Evolutionary conservation across 352 stramenopile species (phyloP).

Genomic region (Phytophthora pistaciae): DNA sequence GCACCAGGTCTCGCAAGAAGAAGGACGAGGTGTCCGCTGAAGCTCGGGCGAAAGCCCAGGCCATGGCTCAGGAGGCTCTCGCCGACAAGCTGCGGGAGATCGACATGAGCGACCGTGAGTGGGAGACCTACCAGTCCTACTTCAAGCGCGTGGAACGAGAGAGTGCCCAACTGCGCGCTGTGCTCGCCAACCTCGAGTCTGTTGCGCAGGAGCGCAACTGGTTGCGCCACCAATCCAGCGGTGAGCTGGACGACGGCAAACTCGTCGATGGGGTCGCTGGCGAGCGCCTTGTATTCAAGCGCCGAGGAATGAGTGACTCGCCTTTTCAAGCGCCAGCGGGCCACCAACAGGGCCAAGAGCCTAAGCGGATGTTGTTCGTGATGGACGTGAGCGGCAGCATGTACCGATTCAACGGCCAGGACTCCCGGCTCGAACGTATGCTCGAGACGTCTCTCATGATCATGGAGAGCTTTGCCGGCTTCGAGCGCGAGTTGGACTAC

Average conservation of each 20-base stretch:
- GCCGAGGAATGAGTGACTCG: slow-evolving; percentile 81
- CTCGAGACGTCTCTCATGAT: slow-evolving; percentile 96
- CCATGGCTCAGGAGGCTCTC: slow-evolving; percentile 82
- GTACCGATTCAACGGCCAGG: slow-evolving; percentile 96
- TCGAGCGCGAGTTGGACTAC: slow-evolving; percentile 92
- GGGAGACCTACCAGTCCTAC: slow-evolving; percentile 82
- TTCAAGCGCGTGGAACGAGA: slow-evolving; percentile 80
- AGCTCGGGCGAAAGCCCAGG: slow-evolving; percentile 61
- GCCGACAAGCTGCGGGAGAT: slow-evolving; percentile 77
- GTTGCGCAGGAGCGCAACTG: slow-evolving; percentile 91
- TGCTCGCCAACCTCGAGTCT: slow-evolving; percentile 88
- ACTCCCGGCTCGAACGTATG: slow-evolving; percentile 91
- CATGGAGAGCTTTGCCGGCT: slow-evolving; percentile 95
- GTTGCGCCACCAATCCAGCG: slow-evolving; percentile 93
- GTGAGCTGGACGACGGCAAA: slow-evolving; percentile 96
- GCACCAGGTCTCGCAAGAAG: slow-evolving; percentile 95
- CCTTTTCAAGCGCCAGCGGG: slow-evolving; percentile 42
- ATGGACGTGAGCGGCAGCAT: slow-evolving; percentile 94
- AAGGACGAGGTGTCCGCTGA: slow-evolving; percentile 94
- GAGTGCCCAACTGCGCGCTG: slow-evolving; percentile 76
- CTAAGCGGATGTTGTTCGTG: slow-evolving; percentile 92
- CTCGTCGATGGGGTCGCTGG: slow-evolving; percentile 94
- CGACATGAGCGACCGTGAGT: slow-evolving; percentile 88
- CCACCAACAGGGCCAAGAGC: slow-evolving; percentile 42
- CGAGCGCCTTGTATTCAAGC: slow-evolving; percentile 95